Percentiles rank a stretch among this genome's conserved stretches.
Conservation (phyloP, 768 basidiomycete genomes). For the Mrakia hoshinonis region DNA sequence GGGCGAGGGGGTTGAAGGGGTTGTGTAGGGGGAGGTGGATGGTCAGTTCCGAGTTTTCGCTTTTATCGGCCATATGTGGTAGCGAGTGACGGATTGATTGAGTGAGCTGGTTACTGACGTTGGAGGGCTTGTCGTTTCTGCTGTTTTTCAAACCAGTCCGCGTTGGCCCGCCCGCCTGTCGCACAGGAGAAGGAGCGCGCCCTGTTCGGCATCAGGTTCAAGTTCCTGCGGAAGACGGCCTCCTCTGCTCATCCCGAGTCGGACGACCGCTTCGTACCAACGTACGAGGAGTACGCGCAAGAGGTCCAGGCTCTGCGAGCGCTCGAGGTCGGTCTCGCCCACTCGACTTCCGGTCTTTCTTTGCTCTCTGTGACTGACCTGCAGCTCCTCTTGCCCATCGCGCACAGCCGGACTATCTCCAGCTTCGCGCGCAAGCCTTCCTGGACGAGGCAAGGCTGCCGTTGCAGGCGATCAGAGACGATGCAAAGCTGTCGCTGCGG, state of each 20-base stretch:
- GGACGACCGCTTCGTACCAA: background rate
- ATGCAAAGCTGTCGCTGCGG: background rate
- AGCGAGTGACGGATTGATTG: background rate
- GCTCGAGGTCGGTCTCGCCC: conserved; percentile 2
- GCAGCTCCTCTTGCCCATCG: background rate
- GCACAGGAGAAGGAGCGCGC: background rate
- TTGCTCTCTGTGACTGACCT: background rate
- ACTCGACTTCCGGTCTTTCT: background rate
- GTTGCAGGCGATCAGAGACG: background rate
- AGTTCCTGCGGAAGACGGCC: background rate
- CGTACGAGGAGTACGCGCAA: background rate
- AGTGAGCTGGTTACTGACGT: no score
- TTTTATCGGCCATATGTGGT: no score
- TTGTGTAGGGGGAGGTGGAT: conserved; percentile 1
- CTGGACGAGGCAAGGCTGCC: background rate
- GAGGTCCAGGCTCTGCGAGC: background rate
- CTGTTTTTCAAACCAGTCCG: background rate
- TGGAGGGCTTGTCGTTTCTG: background rate
- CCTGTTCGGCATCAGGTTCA: background rate
- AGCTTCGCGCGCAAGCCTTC: background rate
- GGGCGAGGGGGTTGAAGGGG: background rate
- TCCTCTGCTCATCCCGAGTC: background rate
- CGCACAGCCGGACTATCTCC: background rate
- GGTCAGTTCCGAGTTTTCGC: no score
- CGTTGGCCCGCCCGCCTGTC: background rate